Percentiles rank a stretch among this genome's conserved stretches.
phyloP scores from a whole-genome alignment of 1,284 basidiomycete species.

The Ceratobasidium sp. region DNA sequence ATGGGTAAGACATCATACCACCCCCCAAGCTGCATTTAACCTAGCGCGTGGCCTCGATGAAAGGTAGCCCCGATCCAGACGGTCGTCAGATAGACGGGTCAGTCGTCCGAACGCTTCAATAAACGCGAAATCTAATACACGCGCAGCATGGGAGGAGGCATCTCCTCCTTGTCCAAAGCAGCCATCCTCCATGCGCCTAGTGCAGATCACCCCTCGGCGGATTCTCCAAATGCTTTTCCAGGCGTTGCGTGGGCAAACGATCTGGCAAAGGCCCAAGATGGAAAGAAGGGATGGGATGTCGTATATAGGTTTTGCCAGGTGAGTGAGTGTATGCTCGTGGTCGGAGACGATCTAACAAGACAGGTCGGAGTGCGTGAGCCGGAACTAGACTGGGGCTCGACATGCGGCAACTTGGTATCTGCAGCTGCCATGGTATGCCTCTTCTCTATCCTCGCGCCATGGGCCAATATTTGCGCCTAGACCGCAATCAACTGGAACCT shows the following conservation, averaged over 20 bases:
- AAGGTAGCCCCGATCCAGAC: constrained; percentile 81
- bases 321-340: constrained; percentile 10
- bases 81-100: constrained; percentile 78
- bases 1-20: constrained; percentile 38
- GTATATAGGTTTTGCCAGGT: constrained; percentile 62
- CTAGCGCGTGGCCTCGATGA: neutral
- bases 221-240: constrained; percentile 34
- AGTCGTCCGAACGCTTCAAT: neutral
- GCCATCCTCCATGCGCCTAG: constrained; percentile 68
- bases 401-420: constrained; percentile 62
- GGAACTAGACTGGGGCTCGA: constrained; percentile 73
- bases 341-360: neutral
- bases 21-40: neutral
- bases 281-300: constrained; percentile 46
- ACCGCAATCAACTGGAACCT: constrained; percentile 44
- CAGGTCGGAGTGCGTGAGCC: constrained; percentile 68
- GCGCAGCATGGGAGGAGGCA: constrained; percentile 82
- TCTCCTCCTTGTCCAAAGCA: constrained; percentile 85
- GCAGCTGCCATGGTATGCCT: constrained; percentile 40
- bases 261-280: constrained; percentile 12
- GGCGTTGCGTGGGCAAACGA: constrained; percentile 46
- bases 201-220: constrained; percentile 50
- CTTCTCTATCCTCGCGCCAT: neutral
- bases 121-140: constrained; percentile 49
- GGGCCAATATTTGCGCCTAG: neutral